Base-by-base conservation (phyloP, 1,284 basidiomycete genomes). In the Vanrija humicola region DNA sequence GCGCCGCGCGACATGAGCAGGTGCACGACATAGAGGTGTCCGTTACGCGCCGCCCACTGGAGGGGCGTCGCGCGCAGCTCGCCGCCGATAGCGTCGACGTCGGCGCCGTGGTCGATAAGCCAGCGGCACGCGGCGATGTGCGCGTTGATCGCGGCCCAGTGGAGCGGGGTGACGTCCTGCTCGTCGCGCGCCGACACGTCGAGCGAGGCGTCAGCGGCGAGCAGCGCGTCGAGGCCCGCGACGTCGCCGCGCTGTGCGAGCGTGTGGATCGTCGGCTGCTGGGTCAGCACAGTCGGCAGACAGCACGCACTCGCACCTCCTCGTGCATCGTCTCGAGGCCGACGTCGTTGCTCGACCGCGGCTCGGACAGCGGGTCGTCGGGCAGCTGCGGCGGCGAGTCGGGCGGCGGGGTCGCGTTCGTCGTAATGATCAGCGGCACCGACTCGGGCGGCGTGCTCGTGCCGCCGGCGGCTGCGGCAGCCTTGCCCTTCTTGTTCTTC, bases 41-140 rank as follows among this genome's bases (percentile, higher is more conserved):
- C 96, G 66, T 93, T 95, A 48, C 82, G 83, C 1, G 95, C 92
- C 0, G 95, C 94, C 96, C 96, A 99, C 75, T 98, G 95, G 79
- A 98, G 81, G 0, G 96, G 93, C 1, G 93, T 96, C 1, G 94
- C 95, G n/a, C 87, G 82, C 29, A 99, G 83, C 69, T 98, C 95
- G 6, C 96, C 96, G 18, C 96, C 96, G 9, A 90, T 79, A 6
- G 91, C 89, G 66, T 99, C 94, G 15, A 98, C 87, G 50, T 96
- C 88, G 0, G 96, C 95, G n/a, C 93, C 95, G 64, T 89, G 85
- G 61, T 95, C 90, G 25, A 98, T 79, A 10, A 99, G 80, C 65
- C 87, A 89, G 25, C 69, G 53, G 47, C 73, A 73, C 7, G 68
- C 69, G 2, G 57, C 66, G 21, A 75, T 68, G 54, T 77, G 76